Base-by-base conservation (phyloP, 192 early-diverging fungal species). In the Chytriomyces confervae region DNA sequence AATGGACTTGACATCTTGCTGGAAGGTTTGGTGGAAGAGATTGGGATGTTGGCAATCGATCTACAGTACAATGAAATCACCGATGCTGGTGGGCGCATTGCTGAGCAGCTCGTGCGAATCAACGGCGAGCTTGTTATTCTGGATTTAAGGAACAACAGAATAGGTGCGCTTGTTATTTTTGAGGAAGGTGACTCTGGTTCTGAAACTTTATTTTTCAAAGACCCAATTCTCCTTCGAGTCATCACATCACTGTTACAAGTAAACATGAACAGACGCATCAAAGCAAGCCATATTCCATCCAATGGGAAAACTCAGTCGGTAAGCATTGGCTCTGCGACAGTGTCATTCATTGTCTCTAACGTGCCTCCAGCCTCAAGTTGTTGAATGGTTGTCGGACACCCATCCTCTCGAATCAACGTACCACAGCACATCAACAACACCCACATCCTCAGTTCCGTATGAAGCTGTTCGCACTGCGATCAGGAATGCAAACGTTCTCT, bases 21-120 rank as follows among this genome's bases (percentile, higher is more conserved):
- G 71, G 84, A 85, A 13, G 60, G 71, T 0, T 61, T 85, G 29
- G 60, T 70, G 11, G 84, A 85, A 72, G 78, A 82, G 66, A 78
- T 80, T 69, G 84, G 84, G 18, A 66, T 85, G 61, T 29, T 48
- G 10, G 84, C 81, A 9, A 49, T 85, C 44, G 84, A 85, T 72
- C 60, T 82, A 0, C 84, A 82, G 62, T 82, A 69, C 69, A 82
- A 82, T 51, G 67, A 72, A 18, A 76, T 82, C 46, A 78, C 79
- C 7, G 78, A 72, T 47, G 57, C 71, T 10, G 78, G 81, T 3
- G 84, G 75, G 11, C 49, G 79, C n/a, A 76, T 85, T 23, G 84
- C 83, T 8, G 67, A 80, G 60, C 75, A 82, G 24, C 53, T 82
- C 13, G 69, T 85, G n/a, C 57, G 71, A 20, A 23, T 80, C 10